Conservation (phyloP, 2,329 filamentous ascomycete genomes). For the Alternaria conjuncta region DNA sequence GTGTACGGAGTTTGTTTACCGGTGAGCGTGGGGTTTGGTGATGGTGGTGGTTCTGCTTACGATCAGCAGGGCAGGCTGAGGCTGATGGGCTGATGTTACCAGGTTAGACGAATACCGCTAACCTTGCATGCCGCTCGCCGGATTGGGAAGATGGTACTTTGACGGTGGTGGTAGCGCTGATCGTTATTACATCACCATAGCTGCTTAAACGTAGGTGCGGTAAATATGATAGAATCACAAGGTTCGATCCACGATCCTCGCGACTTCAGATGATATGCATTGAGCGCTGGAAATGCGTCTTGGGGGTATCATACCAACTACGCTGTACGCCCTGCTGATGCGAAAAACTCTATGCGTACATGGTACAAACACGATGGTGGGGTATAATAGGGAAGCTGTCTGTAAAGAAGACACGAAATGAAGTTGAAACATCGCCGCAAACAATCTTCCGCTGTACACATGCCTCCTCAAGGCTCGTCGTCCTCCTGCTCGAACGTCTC, state of each 20-base stretch:
- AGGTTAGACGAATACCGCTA: background rate
- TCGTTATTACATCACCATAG: background rate
- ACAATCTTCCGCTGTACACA: background rate
- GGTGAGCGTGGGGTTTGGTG: background rate
- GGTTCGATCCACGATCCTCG: background rate
- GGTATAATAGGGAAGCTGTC: background rate
- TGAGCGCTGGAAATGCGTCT: background rate
- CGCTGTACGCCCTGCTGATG: background rate
- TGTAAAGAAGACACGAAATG: background rate
- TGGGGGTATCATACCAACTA: background rate
- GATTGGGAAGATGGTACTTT: background rate
- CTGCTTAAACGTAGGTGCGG: background rate
- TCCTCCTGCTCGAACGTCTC: constrained; percentile 31
- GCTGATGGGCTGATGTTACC: background rate
- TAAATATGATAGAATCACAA: background rate
- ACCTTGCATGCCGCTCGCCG: background rate
- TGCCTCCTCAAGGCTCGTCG: constrained; percentile 1
- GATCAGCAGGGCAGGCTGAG: background rate
- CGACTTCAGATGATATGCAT: background rate
- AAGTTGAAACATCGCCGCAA: background rate
- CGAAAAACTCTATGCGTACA: background rate
- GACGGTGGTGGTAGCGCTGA: background rate
- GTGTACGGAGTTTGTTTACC: background rate
- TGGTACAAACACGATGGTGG: background rate
- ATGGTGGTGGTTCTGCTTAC: background rate